phyloP scores from a whole-genome alignment of 352 stramenopile genomes.

The Globisporangium ultimum region DNA sequence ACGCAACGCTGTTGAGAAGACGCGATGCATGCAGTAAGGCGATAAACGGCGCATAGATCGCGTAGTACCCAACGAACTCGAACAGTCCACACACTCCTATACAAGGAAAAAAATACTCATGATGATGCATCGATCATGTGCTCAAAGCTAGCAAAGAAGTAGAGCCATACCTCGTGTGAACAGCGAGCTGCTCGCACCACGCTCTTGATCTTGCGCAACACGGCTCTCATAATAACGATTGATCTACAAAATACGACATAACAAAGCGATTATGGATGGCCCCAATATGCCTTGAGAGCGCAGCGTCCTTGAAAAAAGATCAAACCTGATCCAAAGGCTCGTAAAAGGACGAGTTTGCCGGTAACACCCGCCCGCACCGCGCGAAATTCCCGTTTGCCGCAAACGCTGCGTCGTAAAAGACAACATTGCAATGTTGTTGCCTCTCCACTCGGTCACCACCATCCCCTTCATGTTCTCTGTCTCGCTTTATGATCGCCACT shows the following conservation, averaged over 20 bases:
- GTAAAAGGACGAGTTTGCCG: conserved; percentile 6
- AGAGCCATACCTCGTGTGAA: not conserved
- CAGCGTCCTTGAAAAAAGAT: no score
- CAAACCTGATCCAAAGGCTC: conserved; percentile 8
- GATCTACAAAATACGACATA: conserved; percentile 2
- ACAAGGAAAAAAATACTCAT: not conserved
- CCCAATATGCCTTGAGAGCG: no score
- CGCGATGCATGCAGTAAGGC: conserved; percentile 17
- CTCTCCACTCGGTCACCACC: not conserved
- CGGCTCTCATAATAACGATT: conserved; percentile 10
- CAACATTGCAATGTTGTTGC: conserved; percentile 14
- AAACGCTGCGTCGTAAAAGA: conserved; percentile 24
- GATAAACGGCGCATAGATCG: conserved; percentile 20
- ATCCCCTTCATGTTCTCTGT: not conserved
- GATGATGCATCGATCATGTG: no score
- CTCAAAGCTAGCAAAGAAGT: no score
- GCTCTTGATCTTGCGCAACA: not conserved
- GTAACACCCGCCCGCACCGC: conserved; percentile 9
- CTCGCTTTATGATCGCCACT: not conserved
- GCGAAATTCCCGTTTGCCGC: conserved; percentile 7
- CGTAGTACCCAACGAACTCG: conserved; percentile 21
- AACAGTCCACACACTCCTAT: not conserved
- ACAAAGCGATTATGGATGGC: not conserved
- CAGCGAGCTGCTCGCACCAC: not conserved
- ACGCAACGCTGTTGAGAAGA: conserved; percentile 14